A percentile compares a stretch with the other conserved stretches of the same genome.
Evolutionary conservation across 2,329 filamentous ascomycete genomes (phyloP).

Genomic region (Colletotrichum eleusines): DNA sequence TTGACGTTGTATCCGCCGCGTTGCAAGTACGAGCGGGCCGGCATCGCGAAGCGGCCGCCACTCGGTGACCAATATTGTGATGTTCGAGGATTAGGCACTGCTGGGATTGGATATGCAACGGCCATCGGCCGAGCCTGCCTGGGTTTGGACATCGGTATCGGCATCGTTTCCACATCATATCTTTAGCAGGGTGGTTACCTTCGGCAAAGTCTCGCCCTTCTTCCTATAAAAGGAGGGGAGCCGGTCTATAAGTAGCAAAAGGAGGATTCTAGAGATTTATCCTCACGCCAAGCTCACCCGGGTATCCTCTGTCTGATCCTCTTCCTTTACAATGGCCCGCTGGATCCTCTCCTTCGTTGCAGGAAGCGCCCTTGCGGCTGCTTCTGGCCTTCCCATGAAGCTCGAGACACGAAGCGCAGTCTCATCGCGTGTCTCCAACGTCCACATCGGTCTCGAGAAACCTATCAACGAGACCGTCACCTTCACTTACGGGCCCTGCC

Average conservation of each 20-base stretch:
- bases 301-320: constrained; percentile 5
- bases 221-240: constrained; percentile 28
- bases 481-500: constrained; percentile 46
- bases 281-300: constrained; percentile 27
- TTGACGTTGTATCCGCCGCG: constrained; percentile 18
- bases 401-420: constrained; percentile 52
- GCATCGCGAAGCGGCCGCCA: constrained; percentile 14
- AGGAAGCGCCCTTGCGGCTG: constrained; percentile 37
- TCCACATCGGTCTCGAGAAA: constrained; percentile 45
- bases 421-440: constrained; percentile 51
- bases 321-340: constrained; percentile 34
- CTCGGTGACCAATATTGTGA: constrained; percentile 35
- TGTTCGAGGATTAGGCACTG: constrained; percentile 21
- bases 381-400: constrained; percentile 46
- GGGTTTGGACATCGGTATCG: not conserved
- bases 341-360: constrained; percentile 39
- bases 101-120: not conserved
- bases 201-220: not conserved
- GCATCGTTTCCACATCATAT: not conserved
- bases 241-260: not conserved
- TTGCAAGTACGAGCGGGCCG: constrained; percentile 17
- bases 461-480: constrained; percentile 42
- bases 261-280: constrained; percentile 7
- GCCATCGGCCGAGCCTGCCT: constrained; percentile 5
- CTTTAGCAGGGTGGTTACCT: constrained; percentile 12